Percentiles rank a stretch among this genome's conserved stretches.
Evolutionary conservation across 805 yeast species (phyloP).

Genomic region (Yamadazyma nakazawae): DNA sequence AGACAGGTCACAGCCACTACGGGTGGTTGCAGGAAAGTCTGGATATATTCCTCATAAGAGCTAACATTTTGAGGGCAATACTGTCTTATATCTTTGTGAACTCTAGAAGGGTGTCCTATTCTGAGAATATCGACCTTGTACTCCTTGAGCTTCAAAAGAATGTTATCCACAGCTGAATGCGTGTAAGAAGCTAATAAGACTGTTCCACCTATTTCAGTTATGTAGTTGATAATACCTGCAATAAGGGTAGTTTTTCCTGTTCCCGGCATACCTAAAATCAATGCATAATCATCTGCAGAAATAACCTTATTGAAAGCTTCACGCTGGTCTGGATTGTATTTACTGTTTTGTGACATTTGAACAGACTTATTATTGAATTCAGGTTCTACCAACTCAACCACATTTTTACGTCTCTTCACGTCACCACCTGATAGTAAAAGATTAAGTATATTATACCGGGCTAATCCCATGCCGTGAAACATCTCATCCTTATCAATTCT

Average conservation of each 20-base stretch:
- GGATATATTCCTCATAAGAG: constrained; percentile 44
- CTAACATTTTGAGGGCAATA: constrained; percentile 45
- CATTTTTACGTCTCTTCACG: constrained; percentile 37
- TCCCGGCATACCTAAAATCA: constrained; percentile 97
- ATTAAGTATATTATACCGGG: constrained; percentile 72
- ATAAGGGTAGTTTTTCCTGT: constrained; percentile 76
- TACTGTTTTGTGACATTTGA: constrained; percentile 9
- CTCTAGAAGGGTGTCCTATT: constrained; percentile 56
- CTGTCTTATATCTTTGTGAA: constrained; percentile 59
- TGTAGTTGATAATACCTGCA: constrained; percentile 61
- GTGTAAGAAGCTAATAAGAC: constrained; percentile 84
- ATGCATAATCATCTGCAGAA: constrained; percentile 66
- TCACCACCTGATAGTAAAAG: constrained; percentile 57
- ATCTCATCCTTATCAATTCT: constrained; percentile 81
- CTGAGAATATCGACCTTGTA: constrained; percentile 48
- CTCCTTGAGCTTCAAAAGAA: constrained; percentile 63
- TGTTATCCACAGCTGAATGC: constrained; percentile 94
- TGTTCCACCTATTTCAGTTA: constrained; percentile 59
- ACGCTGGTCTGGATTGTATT: constrained; percentile 69
- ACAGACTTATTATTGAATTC: constrained; percentile 26
- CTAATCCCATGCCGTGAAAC: constrained; percentile 69
- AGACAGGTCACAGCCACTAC: constrained; percentile 90
- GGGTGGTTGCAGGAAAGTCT: constrained; percentile 51
- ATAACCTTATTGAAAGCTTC: constrained; percentile 65
- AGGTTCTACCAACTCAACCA: constrained; percentile 57